Percentiles rank a stretch among this genome's conserved stretches.
These are phyloP conservation scores for Gonapodya sp. DNA, from an alignment of 192 early-diverging fungal species.

Conservation along the genomic window DNA sequence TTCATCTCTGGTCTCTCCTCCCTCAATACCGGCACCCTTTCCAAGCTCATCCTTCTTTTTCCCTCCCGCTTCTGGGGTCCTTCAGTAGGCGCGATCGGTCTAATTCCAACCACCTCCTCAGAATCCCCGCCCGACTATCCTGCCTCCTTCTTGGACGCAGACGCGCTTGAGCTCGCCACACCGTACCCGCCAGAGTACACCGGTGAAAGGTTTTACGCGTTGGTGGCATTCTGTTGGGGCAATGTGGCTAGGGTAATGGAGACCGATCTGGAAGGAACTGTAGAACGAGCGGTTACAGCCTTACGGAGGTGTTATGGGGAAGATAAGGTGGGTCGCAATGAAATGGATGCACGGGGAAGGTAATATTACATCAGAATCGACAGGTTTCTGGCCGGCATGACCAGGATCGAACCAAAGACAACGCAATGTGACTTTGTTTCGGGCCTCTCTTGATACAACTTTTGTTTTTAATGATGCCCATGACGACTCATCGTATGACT, in stretches of 20 bases:
- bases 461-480: neutral
- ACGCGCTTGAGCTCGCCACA: neutral
- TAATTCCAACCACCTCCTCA: neutral
- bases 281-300: neutral
- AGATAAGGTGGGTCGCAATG: neutral
- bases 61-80: conserved; percentile 1
- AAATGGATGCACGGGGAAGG: neutral
- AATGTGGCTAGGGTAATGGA: neutral
- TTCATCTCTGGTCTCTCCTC: neutral
- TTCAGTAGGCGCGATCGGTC: neutral
- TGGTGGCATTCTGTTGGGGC: neutral
- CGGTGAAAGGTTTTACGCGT: neutral
- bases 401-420: too few species aligned
- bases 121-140: neutral
- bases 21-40: neutral
- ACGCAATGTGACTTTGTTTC: too few species aligned
- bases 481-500: neutral
- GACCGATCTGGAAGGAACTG: neutral
- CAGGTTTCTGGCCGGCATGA: too few species aligned
- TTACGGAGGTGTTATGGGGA: neutral
- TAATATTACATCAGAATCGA: too few species aligned
- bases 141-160: neutral
- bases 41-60: conserved; percentile 8
- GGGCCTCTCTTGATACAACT: neutral
- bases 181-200: neutral